Conservation (phyloP, 495 filamentous ascomycete species). For the Lasiosphaeris hirsuta region DNA sequence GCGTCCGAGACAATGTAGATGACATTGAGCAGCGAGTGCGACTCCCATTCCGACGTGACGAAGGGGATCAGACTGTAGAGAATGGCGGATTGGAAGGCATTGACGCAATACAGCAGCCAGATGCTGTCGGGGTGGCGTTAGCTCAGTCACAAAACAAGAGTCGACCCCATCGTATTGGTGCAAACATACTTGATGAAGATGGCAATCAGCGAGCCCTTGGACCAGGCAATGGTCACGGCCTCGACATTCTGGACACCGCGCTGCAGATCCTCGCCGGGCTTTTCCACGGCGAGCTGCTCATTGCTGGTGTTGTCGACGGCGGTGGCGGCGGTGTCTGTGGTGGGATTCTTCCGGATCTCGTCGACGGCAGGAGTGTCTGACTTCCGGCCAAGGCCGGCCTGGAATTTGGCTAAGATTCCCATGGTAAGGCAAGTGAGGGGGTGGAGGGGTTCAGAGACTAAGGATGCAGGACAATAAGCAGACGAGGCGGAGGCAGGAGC, state of each 20-base stretch:
- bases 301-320: not conserved
- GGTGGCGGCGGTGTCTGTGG: not conserved
- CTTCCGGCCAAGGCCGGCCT: not conserved
- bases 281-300: slow-evolving; percentile 25
- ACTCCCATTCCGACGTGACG: slow-evolving; percentile 48
- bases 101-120: slow-evolving; percentile 32
- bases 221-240: slow-evolving; percentile 42
- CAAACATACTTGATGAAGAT: slow-evolving; percentile 35
- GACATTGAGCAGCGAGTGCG: slow-evolving; percentile 51
- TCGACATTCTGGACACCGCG: slow-evolving; percentile 43
- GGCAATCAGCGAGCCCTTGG: slow-evolving; percentile 31
- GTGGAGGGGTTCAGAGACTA: not conserved
- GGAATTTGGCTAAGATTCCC: not conserved
- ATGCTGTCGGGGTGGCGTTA: slow-evolving; percentile 16
- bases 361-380: not conserved
- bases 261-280: slow-evolving; percentile 17
- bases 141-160: not conserved
- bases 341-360: slow-evolving; percentile 4
- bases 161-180: not conserved
- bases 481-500: not conserved
- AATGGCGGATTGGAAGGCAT: slow-evolving; percentile 38
- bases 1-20: slow-evolving; percentile 44
- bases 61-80: slow-evolving; percentile 33
- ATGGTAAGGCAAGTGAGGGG: not conserved
- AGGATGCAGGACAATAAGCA: not conserved